Percentiles rank a stretch among this genome's conserved stretches.
Evolutionary conservation across 169 alveolate species (phyloP).

Genomic region (Neospora caninum): DNA sequence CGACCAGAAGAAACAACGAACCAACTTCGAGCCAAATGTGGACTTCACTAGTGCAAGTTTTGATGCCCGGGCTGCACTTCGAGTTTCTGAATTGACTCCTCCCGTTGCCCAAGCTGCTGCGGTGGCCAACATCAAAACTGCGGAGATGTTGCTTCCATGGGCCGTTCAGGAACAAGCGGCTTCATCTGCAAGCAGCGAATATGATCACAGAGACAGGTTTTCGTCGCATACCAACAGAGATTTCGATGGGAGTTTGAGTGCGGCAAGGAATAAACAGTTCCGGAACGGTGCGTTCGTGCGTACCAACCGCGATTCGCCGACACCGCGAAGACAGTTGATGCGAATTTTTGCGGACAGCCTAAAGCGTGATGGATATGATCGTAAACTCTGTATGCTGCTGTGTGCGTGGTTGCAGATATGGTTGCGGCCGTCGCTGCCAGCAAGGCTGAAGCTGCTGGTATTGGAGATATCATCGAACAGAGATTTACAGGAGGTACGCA

Average conservation of each 20-base stretch:
- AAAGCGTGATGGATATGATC: neutral
- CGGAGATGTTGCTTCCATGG: conserved; percentile 32
- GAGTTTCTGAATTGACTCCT: neutral
- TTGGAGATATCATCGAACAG: neutral
- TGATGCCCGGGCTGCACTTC: conserved; percentile 3
- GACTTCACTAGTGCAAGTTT: neutral
- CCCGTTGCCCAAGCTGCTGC: neutral
- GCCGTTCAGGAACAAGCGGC: neutral
- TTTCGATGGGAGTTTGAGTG: neutral
- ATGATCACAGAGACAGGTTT: neutral
- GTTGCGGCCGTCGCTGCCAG: conserved; percentile 3
- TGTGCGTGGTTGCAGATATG: conserved; percentile 10
- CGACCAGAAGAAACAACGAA: neutral
- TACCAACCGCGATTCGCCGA: neutral
- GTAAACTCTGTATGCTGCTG: neutral
- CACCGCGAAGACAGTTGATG: neutral
- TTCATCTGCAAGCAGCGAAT: neutral
- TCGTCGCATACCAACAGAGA: neutral
- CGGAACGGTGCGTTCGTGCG: neutral
- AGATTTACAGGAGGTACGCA: conserved; percentile 17
- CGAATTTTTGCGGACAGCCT: neutral
- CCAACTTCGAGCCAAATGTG: neutral
- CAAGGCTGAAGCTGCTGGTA: neutral
- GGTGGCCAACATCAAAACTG: neutral
- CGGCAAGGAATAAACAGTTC: conserved; percentile 11